These are phyloP conservation scores for Venturiaceae sp. DNA, from an alignment of 2,329 filamentous ascomycete genomes.

Conservation along the genomic window DNA sequence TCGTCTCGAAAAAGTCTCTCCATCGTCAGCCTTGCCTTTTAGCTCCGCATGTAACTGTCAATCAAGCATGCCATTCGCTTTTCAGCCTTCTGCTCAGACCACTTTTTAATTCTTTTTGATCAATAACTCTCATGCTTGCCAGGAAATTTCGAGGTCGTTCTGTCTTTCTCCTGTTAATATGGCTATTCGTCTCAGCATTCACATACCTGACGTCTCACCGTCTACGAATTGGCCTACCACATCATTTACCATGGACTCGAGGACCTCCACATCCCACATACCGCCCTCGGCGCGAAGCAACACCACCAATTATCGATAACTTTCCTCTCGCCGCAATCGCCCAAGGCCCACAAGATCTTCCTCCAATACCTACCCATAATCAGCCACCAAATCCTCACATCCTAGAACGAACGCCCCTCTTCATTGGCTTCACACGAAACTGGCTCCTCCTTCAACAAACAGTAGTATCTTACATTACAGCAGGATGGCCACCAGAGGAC, in stretches of 20 bases:
- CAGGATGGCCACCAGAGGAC: slow-evolving; percentile 47
- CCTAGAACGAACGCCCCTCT: slow-evolving; percentile 33
- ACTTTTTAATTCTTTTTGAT: background rate
- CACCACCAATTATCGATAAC: slow-evolving; percentile 5
- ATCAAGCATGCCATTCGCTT: background rate
- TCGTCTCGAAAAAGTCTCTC: background rate
- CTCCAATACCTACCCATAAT: slow-evolving; percentile 5
- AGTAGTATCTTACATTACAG: slow-evolving; percentile 47
- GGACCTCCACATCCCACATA: slow-evolving; percentile 1
- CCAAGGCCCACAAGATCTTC: background rate
- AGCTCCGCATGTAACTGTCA: background rate
- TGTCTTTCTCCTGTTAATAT: background rate
- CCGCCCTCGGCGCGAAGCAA: background rate
- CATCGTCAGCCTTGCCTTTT: background rate
- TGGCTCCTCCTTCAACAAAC: slow-evolving; percentile 47
- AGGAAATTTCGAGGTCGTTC: background rate
- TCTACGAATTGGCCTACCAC: background rate
- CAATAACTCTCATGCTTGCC: background rate
- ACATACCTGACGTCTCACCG: background rate
- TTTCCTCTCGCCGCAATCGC: slow-evolving; percentile 4
- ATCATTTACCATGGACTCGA: background rate
- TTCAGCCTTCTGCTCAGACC: background rate
- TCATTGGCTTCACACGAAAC: slow-evolving; percentile 49
- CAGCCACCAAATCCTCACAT: background rate
- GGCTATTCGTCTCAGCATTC: background rate